These are phyloP conservation scores for Peronosclerospora sorghi DNA, from an alignment of 352 stramenopile genomes.

Conservation along the genomic window DNA sequence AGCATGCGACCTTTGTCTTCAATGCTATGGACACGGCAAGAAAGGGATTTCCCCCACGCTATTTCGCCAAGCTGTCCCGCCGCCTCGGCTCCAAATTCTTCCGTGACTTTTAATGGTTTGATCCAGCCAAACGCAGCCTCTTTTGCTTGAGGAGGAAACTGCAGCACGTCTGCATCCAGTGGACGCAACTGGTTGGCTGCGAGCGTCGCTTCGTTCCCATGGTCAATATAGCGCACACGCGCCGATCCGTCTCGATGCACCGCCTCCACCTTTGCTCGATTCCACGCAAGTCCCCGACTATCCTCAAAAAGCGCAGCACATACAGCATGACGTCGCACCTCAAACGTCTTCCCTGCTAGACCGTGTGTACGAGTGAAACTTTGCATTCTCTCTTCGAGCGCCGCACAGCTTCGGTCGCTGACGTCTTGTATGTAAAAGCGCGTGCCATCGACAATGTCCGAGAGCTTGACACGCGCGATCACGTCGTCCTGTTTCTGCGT, in stretches of 20 bases:
- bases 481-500: constrained; percentile 57
- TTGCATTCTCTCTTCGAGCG: constrained; percentile 91
- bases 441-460: constrained; percentile 89
- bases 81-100: constrained; percentile 90
- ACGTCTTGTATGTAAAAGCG: constrained; percentile 92
- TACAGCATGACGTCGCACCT: constrained; percentile 83
- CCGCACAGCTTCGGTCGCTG: constrained; percentile 74
- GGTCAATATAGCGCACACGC: constrained; percentile 92
- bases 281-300: constrained; percentile 87
- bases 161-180: constrained; percentile 81
- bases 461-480: constrained; percentile 79
- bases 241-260: constrained; percentile 47
- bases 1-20: constrained; percentile 58
- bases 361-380: constrained; percentile 85
- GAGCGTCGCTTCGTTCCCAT: constrained; percentile 89
- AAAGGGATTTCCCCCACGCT: constrained; percentile 89
- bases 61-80: constrained; percentile 83
- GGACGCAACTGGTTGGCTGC: constrained; percentile 78
- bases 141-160: constrained; percentile 85
- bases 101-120: constrained; percentile 66
- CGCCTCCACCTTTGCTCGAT: constrained; percentile 87
- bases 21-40: constrained; percentile 49
- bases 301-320: constrained; percentile 95
- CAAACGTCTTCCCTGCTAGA: constrained; percentile 80
- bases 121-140: constrained; percentile 80